Conservation (phyloP, 1,284 basidiomycete species). For the Moesziomyces sp. region DNA sequence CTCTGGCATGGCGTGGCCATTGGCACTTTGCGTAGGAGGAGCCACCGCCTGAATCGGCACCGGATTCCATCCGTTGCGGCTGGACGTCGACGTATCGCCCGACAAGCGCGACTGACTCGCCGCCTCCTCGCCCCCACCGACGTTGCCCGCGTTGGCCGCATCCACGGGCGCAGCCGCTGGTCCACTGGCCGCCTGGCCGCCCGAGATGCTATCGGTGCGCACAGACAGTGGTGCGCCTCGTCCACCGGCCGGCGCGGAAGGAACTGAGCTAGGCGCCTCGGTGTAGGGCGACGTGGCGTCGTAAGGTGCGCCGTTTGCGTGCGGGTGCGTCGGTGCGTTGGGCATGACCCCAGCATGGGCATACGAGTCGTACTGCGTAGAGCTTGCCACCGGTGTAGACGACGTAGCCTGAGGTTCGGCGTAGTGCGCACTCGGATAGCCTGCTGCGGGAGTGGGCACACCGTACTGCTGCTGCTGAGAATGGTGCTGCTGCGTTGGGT, state of each 20-base stretch:
- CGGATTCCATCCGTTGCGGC: slow-evolving; percentile 28
- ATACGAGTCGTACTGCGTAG: slow-evolving; percentile 16
- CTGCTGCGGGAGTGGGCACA: background rate
- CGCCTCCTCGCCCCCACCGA: slow-evolving; percentile 18
- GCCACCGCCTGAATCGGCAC: slow-evolving; percentile 29
- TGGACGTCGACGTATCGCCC: slow-evolving; percentile 27
- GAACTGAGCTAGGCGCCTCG: slow-evolving; percentile 1
- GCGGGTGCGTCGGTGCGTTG: slow-evolving; percentile 7
- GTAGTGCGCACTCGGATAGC: slow-evolving; percentile 18
- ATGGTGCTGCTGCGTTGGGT: slow-evolving; percentile 8
- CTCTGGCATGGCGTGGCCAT: background rate
- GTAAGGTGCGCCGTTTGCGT: slow-evolving; percentile 10
- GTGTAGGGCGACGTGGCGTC: slow-evolving; percentile 2
- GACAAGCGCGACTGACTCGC: slow-evolving; percentile 16
- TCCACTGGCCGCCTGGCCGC: slow-evolving; percentile 3
- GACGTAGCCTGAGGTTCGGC: slow-evolving; percentile 12
- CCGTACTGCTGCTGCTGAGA: slow-evolving; percentile 15
- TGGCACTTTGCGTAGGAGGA: slow-evolving; percentile 14
- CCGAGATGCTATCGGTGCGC: slow-evolving; percentile 25
- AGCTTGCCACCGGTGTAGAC: slow-evolving; percentile 4
- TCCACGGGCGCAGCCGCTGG: slow-evolving; percentile 4
- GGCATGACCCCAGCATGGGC: slow-evolving; percentile 6
- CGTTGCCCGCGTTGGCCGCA: background rate
- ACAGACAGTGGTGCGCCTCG: slow-evolving; percentile 21
- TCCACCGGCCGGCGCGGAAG: slow-evolving; percentile 1